These are phyloP conservation scores for Globisporangium ultimum DNA, from an alignment of 352 stramenopile genomes.

Conservation along the genomic window DNA sequence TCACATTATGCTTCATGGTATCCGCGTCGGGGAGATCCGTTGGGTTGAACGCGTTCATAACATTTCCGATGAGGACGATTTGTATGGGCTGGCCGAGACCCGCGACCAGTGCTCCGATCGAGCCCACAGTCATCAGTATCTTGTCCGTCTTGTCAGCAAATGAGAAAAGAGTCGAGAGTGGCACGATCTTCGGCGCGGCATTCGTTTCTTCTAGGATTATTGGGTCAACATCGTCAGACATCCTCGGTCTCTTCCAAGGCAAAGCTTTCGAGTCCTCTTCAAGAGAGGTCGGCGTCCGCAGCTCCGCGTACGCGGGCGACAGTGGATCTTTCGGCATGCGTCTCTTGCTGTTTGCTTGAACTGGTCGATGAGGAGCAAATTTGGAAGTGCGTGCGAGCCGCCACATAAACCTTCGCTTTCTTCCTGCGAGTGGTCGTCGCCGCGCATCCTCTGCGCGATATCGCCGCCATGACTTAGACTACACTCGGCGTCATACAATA, in stretches of 20 bases:
- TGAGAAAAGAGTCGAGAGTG: slow-evolving; percentile 18
- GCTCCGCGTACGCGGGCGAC: slow-evolving; percentile 7
- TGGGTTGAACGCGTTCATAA: slow-evolving; percentile 73
- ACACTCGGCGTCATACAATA: too few species aligned
- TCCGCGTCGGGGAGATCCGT: slow-evolving; percentile 13
- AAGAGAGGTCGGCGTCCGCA: slow-evolving; percentile 1
- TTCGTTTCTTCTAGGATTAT: too few species aligned
- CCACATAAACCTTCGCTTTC: too few species aligned
- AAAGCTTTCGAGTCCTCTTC: too few species aligned
- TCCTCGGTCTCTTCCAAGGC: too few species aligned
- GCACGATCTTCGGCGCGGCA: background rate
- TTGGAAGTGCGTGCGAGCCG: background rate
- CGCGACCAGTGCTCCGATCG: slow-evolving; percentile 31
- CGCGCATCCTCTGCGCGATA: too few species aligned
- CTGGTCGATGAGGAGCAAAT: background rate
- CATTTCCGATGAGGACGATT: slow-evolving; percentile 69
- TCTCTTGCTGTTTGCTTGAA: background rate
- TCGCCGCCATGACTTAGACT: too few species aligned
- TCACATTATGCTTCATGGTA: slow-evolving; percentile 18
- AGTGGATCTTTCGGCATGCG: background rate
- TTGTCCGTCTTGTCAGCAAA: slow-evolving; percentile 49
- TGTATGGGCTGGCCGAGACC: slow-evolving; percentile 61
- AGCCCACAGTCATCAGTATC: slow-evolving; percentile 52
- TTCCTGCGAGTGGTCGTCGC: too few species aligned
- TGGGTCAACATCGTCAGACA: too few species aligned